phyloP scores from a whole-genome alignment of 768 basidiomycete genomes.

The Calocera cornea region DNA sequence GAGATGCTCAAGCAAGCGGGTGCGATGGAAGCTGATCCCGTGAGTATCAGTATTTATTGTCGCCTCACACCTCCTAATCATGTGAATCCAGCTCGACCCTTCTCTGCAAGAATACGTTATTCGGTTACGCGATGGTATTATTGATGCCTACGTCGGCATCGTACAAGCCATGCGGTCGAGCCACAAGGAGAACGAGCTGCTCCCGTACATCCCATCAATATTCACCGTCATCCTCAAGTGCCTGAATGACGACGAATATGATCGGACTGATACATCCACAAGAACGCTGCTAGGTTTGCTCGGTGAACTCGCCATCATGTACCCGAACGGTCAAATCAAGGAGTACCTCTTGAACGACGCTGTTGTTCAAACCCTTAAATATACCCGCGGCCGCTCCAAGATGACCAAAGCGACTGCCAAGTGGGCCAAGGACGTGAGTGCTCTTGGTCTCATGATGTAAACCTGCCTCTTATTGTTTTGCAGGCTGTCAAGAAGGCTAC shows the following conservation, averaged over 20 bases:
- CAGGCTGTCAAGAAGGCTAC: conserved; percentile 15
- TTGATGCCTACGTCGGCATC: conserved; percentile 94
- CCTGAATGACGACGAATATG: conserved; percentile 58
- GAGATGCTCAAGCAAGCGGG: conserved; percentile 83
- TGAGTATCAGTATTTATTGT: conserved; percentile 27
- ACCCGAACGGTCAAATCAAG: conserved; percentile 69
- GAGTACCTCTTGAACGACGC: conserved; percentile 64
- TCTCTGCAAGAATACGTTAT: conserved; percentile 88
- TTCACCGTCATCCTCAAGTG: conserved; percentile 65
- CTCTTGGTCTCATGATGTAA: neutral
- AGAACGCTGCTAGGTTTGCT: conserved; percentile 71
- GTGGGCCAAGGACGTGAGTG: conserved; percentile 78
- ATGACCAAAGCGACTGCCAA: conserved; percentile 82
- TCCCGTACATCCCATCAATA: conserved; percentile 58
- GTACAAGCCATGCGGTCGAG: conserved; percentile 81
- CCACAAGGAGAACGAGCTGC: conserved; percentile 46
- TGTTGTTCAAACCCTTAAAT: conserved; percentile 55
- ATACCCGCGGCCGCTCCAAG: conserved; percentile 47
- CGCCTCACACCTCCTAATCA: conserved; percentile 6
- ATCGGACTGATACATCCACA: conserved; percentile 63
- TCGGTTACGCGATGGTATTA: conserved; percentile 80
- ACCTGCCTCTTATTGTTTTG: neutral
- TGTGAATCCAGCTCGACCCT: conserved; percentile 48
- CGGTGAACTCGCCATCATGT: conserved; percentile 85
- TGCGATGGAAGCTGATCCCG: conserved; percentile 71